Percentiles rank a stretch among this genome's conserved stretches.
These are phyloP conservation scores for Lodderomyces pseudojiufengensis DNA, from an alignment of 1,139 yeast genomes.

Conservation along the genomic window DNA sequence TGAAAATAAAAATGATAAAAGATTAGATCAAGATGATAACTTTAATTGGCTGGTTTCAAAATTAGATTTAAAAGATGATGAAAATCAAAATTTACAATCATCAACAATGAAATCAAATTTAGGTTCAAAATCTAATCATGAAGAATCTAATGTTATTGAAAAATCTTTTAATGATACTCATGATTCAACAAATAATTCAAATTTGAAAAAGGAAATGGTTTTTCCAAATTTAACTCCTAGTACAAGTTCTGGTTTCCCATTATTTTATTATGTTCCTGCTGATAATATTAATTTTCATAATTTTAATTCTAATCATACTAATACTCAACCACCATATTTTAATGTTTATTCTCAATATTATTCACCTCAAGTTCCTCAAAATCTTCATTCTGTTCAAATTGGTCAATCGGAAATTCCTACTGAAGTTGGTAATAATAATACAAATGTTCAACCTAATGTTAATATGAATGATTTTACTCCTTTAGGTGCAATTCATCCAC, in stretches of 20 bases:
- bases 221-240: conserved; percentile 4
- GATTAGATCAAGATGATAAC: too few species aligned
- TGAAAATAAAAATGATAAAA: too few species aligned
- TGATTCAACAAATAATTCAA: neutral
- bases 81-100: too few species aligned
- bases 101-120: neutral
- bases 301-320: conserved; percentile 3
- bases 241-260: conserved; percentile 14
- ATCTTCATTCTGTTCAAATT: neutral
- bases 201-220: too few species aligned
- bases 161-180: neutral
- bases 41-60: conserved; percentile 10
- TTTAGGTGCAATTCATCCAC: conserved; percentile 1
- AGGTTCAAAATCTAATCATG: conserved; percentile 1
- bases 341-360: conserved; percentile 19
- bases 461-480: conserved; percentile 2
- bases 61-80: conserved; percentile 6
- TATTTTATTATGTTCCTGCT: conserved; percentile 23
- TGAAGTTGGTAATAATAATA: conserved; percentile 1
- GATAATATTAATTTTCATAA: conserved; percentile 9
- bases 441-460: conserved; percentile 2
- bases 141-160: conserved; percentile 1
- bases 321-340: conserved; percentile 14
- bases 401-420: neutral
- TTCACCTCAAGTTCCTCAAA: conserved; percentile 1